Percentiles rank a stretch among this genome's conserved stretches.
These are phyloP conservation scores for Anisodus tanguticus DNA, from an alignment of 257 asterid genomes.

Conservation along the genomic window DNA sequence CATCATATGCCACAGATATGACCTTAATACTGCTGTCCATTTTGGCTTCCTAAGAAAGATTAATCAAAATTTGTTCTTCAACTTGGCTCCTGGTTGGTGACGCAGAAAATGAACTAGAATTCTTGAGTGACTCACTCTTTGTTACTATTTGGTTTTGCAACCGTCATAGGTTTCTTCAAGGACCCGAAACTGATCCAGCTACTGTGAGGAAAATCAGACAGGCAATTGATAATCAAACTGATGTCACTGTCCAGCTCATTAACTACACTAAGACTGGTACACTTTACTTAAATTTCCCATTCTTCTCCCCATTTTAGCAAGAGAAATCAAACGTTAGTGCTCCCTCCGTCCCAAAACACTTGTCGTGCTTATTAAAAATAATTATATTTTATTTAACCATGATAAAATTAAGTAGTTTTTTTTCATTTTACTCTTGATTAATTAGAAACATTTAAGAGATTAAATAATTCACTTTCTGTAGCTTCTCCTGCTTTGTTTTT, in stretches of 20 bases:
- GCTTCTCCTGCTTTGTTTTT: too few relatives aligned
- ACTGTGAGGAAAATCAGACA: constrained; percentile 86
- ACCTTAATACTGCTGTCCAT: too few relatives aligned
- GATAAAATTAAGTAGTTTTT: too few relatives aligned
- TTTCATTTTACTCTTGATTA: too few relatives aligned
- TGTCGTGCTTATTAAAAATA: too few relatives aligned
- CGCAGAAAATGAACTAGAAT: too few relatives aligned
- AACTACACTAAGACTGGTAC: constrained; percentile 94
- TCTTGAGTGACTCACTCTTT: not conserved
- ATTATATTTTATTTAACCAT: too few relatives aligned
- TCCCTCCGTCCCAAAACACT: too few relatives aligned
- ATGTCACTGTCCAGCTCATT: constrained; percentile 97
- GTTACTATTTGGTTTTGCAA: not conserved
- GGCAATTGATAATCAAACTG: constrained; percentile 90
- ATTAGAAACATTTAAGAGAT: too few relatives aligned
- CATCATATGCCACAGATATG: too few relatives aligned
- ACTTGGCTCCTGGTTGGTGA: too few relatives aligned
- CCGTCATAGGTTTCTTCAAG: constrained; percentile 82
- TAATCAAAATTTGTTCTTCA: not conserved
- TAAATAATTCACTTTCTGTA: too few relatives aligned
- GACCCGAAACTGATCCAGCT: constrained; percentile 96
- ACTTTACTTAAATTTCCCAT: not conserved
- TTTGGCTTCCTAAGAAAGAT: not conserved
- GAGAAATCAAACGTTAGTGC: not conserved
- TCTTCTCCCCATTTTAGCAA: not conserved